Evolutionary conservation across 768 basidiomycete species (phyloP), one percentile per base, ranked within the genome.

Genomic region (Erythrobasidium yunnanense): DNA sequence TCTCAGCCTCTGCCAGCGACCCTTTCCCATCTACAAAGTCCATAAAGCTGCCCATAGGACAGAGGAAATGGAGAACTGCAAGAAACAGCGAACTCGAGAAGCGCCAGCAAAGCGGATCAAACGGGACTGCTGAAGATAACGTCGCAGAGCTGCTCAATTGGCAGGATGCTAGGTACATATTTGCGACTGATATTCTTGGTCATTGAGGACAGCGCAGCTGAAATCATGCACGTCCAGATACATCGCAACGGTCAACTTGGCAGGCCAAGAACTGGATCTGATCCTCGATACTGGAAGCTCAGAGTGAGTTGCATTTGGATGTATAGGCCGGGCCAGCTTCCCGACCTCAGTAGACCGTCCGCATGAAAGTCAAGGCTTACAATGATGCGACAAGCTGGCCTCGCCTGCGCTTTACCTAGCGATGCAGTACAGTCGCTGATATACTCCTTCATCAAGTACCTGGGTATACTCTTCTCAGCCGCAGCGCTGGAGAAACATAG

Each of bases 281-380:
- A 60, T 60, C 4, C 57, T 60, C 15, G 57, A 60, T 27, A 60
- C 57, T n/a, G 57, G 57, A n/a, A n/a, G n/a, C n/a, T n/a, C n/a
- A n/a, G n/a, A n/a, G n/a, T n/a, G n/a, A n/a, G n/a, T n/a, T n/a
- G n/a, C n/a, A n/a, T n/a, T n/a, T n/a, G n/a, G n/a, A n/a, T n/a
- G n/a, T n/a, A n/a, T n/a, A n/a, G n/a, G n/a, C n/a, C n/a, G n/a
- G n/a, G n/a, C n/a, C n/a, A n/a, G n/a, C n/a, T n/a, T n/a, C n/a
- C n/a, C n/a, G n/a, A n/a, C n/a, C n/a, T n/a, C n/a, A n/a, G n/a
- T n/a, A n/a, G n/a, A n/a, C n/a, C n/a, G n/a, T n/a, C n/a, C n/a
- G n/a, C n/a, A n/a, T n/a, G n/a, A n/a, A n/a, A n/a, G n/a, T n/a
- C n/a, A n/a, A n/a, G n/a, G n/a, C n/a, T n/a, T n/a, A n/a, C n/a